A percentile compares a stretch with the other conserved stretches of the same genome.
Evolutionary conservation across 2,329 filamentous ascomycete genomes (phyloP).

Genomic region (Calonectria montana): DNA sequence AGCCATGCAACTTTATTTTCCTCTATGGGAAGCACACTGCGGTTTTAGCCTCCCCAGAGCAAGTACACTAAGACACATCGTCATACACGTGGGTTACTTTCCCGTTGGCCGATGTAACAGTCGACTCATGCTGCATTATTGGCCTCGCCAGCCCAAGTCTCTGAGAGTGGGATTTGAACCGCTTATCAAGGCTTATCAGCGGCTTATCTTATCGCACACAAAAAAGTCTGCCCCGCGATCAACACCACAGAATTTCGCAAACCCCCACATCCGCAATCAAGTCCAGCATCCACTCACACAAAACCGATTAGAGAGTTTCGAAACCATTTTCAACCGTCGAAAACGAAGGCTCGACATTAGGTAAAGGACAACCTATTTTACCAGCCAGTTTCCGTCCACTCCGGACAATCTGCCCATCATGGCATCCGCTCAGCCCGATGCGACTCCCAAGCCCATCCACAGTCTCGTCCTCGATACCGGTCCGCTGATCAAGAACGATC

Average conservation of each 20-base stretch:
- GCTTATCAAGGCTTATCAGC: constrained; percentile 3
- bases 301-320: constrained; percentile 2
- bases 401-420: constrained; percentile 28
- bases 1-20: too few relatives aligned
- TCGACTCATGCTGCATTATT: neutral
- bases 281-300: neutral
- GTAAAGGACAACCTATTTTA: neutral
- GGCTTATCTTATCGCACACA: constrained; percentile 32
- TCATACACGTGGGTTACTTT: too few relatives aligned
- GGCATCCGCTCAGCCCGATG: constrained; percentile 29
- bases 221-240: constrained; percentile 40
- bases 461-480: constrained; percentile 91
- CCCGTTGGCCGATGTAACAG: too few relatives aligned
- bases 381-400: neutral
- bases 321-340: neutral
- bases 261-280: constrained; percentile 20
- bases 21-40: too few relatives aligned
- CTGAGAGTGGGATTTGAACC: neutral
- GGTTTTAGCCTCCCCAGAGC: neutral
- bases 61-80: neutral
- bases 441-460: constrained; percentile 74
- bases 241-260: constrained; percentile 40
- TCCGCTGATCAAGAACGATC: constrained; percentile 93
- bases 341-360: neutral
- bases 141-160: neutral